These are phyloP conservation scores for Termitomyces sp. DNA, from an alignment of 768 basidiomycete species.

Conservation along the genomic window DNA sequence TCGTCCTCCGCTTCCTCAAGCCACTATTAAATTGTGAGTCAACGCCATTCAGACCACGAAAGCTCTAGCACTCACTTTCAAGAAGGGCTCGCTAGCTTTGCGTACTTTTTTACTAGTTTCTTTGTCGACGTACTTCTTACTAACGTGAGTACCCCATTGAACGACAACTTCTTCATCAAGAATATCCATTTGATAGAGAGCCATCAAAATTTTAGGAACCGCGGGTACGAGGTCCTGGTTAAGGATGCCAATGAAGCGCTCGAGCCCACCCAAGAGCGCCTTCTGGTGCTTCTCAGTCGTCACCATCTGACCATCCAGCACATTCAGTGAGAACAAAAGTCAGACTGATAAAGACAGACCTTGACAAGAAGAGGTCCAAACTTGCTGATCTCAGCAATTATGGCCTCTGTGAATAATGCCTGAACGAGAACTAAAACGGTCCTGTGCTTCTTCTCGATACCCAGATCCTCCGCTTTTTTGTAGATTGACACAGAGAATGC, in stretches of 20 bases:
- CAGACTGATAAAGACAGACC: constrained; percentile 36
- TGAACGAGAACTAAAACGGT: constrained; percentile 78
- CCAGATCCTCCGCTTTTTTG: constrained; percentile 87
- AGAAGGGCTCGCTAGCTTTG: constrained; percentile 92
- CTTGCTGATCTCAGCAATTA: constrained; percentile 55
- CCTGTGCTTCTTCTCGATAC: constrained; percentile 95
- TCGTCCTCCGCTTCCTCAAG: constrained; percentile 85
- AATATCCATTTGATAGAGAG: constrained; percentile 86
- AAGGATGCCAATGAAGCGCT: constrained; percentile 73
- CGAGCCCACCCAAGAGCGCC: constrained; percentile 87
- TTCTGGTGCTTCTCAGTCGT: constrained; percentile 96
- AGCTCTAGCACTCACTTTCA: constrained; percentile 55
- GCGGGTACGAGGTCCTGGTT: constrained; percentile 64
- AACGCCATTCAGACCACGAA: constrained; percentile 1
- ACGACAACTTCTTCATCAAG: constrained; percentile 87
- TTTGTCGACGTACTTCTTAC: constrained; percentile 94
- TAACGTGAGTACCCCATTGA: constrained; percentile 95
- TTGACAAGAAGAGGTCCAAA: constrained; percentile 73
- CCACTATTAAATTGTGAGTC: constrained; percentile 49
- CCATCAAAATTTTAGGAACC: constrained; percentile 93
- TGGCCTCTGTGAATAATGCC: constrained; percentile 73
- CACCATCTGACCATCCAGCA: constrained; percentile 51
- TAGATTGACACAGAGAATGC: constrained; percentile 63
- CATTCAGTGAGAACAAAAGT: constrained; percentile 4
- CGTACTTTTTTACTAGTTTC: constrained; percentile 94